Evolutionary conservation across 2,329 filamentous ascomycete species (phyloP).

Genomic region (Immersiporthe knoxdaviesiana): DNA sequence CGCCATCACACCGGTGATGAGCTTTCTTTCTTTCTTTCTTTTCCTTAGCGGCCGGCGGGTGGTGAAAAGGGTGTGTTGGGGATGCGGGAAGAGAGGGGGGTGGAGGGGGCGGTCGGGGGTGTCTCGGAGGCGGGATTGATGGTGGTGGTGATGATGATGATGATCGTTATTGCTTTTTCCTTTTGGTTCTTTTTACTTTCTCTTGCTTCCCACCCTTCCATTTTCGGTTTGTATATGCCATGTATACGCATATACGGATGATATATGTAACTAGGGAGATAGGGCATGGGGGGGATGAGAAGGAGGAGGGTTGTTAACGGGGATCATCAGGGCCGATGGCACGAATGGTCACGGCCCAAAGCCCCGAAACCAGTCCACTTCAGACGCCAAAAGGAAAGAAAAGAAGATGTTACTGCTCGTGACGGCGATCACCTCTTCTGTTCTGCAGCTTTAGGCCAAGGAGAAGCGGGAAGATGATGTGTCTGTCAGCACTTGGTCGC

Average conservation of each 20-base stretch:
- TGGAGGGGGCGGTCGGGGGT: background rate
- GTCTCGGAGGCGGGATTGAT: background rate
- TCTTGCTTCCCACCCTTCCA: background rate
- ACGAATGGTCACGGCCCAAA: no score
- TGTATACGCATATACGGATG: background rate
- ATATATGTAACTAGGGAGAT: background rate
- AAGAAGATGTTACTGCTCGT: no score
- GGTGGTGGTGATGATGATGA: background rate
- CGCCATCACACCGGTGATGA: background rate
- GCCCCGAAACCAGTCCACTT: background rate
- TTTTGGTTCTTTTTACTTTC: background rate
- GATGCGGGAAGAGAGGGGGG: background rate
- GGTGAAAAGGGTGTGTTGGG: background rate
- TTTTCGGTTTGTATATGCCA: background rate
- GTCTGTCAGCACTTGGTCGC: background rate
- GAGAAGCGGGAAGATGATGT: background rate
- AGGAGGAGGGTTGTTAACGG: background rate
- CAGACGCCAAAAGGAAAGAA: background rate
- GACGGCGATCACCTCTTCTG: background rate
- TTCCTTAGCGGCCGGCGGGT: background rate
- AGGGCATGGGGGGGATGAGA: background rate
- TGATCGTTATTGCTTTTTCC: background rate
- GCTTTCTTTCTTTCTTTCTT: background rate
- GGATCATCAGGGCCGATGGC: background rate
- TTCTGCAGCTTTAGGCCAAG: background rate